These are phyloP conservation scores for Pleoardoris graminearum DNA, from an alignment of 2,329 filamentous ascomycete genomes.

Conservation along the genomic window DNA sequence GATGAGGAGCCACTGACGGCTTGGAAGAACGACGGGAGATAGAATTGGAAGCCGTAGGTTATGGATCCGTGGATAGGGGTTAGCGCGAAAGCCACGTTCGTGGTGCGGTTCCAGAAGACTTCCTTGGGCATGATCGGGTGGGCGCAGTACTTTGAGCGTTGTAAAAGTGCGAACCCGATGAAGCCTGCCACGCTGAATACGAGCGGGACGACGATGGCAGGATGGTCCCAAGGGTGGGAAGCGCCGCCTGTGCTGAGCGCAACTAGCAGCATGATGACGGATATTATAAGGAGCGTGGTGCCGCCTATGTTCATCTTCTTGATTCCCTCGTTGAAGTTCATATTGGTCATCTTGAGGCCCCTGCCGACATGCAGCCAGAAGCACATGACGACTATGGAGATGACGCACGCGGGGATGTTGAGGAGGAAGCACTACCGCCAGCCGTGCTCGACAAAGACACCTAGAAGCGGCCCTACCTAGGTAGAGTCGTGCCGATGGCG, in stretches of 20 bases:
- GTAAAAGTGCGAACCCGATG: conserved; percentile 45
- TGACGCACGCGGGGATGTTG: conserved; percentile 39
- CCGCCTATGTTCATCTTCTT: conserved; percentile 50
- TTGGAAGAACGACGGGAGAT: conserved; percentile 36
- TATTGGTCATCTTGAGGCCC: conserved; percentile 17
- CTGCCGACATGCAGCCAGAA: conserved; percentile 35
- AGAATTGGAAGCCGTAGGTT: conserved; percentile 33
- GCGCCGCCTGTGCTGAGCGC: conserved; percentile 53
- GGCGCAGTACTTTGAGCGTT: conserved; percentile 36
- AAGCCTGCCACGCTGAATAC: conserved; percentile 50
- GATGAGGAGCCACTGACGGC: conserved; percentile 28
- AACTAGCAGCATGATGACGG: conserved; percentile 48
- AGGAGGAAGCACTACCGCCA: conserved; percentile 55
- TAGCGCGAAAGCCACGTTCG: conserved; percentile 39
- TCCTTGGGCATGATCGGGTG: conserved; percentile 47
- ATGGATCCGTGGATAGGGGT: conserved; percentile 38
- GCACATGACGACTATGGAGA: conserved; percentile 33
- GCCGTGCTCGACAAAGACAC: conserved; percentile 35
- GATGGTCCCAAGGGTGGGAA: conserved; percentile 48
- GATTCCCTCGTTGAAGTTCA: conserved; percentile 19
- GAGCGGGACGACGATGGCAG: conserved; percentile 49
- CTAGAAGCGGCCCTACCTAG: conserved; percentile 39
- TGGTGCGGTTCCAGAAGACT: conserved; percentile 52
- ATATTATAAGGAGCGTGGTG: conserved; percentile 48
- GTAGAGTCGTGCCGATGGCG: conserved; percentile 29